Evolutionary conservation across 2,329 filamentous ascomycete species (phyloP).

Genomic region (Alternaria postmessia): DNA sequence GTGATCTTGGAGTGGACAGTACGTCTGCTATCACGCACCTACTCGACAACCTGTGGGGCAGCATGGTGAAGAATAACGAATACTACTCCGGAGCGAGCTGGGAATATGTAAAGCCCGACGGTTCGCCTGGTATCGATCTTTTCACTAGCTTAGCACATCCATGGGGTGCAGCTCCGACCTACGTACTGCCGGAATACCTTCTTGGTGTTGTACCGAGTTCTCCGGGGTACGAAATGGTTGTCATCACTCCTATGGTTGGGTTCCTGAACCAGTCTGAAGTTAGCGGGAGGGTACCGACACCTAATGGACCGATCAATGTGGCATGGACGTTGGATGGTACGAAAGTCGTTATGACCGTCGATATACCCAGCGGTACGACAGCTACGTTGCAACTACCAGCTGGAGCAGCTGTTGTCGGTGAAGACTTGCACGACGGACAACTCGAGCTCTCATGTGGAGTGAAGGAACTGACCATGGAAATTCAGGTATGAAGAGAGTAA

Average conservation of each 20-base stretch:
- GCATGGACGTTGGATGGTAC: not conserved
- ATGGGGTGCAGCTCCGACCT: slow-evolving; percentile 58
- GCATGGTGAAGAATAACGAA: slow-evolving; percentile 51
- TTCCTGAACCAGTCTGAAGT: not conserved
- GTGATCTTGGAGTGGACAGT: too few species aligned
- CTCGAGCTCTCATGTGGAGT: not conserved
- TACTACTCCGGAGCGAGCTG: slow-evolving; percentile 54
- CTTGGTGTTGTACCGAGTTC: slow-evolving; percentile 18
- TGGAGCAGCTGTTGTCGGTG: not conserved
- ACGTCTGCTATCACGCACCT: too few species aligned
- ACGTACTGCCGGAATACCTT: slow-evolving; percentile 47
- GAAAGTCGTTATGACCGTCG: not conserved
- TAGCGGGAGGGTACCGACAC: not conserved
- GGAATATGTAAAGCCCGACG: slow-evolving; percentile 55
- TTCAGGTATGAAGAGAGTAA: not conserved
- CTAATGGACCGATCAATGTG: not conserved
- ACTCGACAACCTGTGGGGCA: slow-evolving; percentile 31
- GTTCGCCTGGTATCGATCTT: slow-evolving; percentile 51
- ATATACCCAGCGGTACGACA: not conserved
- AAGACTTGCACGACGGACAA: not conserved
- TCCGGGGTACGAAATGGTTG: slow-evolving; percentile 21
- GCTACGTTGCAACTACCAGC: not conserved
- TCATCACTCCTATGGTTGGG: not conserved
- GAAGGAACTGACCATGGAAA: not conserved
- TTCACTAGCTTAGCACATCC: slow-evolving; percentile 57